Evolutionary conservation across 1,139 yeast genomes (phyloP).

Genomic region (Magnusiomyces suaveolens): DNA sequence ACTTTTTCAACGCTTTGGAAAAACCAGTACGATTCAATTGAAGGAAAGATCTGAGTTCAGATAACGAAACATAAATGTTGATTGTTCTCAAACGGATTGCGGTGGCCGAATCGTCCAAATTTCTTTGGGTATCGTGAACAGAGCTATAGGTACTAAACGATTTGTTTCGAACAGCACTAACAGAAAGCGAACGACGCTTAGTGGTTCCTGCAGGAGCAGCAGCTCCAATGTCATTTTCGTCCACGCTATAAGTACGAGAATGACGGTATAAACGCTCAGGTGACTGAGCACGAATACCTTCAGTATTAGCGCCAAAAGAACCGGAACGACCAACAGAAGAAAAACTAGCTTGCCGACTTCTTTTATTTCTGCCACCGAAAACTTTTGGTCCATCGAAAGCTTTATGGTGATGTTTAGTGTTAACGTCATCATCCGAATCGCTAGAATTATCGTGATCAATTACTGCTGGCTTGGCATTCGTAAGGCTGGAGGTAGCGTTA

Average conservation of each 20-base stretch:
- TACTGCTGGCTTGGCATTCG: too few relatives aligned
- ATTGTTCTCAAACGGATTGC: slow-evolving; percentile 57
- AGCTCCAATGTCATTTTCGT: not conserved
- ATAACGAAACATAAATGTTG: slow-evolving; percentile 58
- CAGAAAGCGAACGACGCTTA: not conserved
- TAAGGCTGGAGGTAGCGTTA: too few relatives aligned
- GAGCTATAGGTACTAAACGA: not conserved
- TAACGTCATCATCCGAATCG: not conserved
- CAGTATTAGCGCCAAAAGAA: not conserved
- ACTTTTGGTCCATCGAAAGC: not conserved
- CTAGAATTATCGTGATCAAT: not conserved
- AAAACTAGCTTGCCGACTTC: not conserved
- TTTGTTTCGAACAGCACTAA: not conserved
- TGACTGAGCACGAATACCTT: slow-evolving; percentile 2
- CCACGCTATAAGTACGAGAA: slow-evolving; percentile 3
- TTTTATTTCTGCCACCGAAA: not conserved
- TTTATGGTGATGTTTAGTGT: too few relatives aligned
- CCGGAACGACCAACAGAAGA: not conserved
- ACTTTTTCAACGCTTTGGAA: slow-evolving; percentile 79
- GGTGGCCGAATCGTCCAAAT: slow-evolving; percentile 46
- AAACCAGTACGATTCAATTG: slow-evolving; percentile 84
- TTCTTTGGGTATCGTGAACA: slow-evolving; percentile 21
- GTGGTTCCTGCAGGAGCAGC: not conserved
- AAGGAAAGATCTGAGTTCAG: slow-evolving; percentile 74
- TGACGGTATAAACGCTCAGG: slow-evolving; percentile 2